Evolutionary conservation across 768 basidiomycete species (phyloP).

Genomic region (Clitopilus passeckerianus): DNA sequence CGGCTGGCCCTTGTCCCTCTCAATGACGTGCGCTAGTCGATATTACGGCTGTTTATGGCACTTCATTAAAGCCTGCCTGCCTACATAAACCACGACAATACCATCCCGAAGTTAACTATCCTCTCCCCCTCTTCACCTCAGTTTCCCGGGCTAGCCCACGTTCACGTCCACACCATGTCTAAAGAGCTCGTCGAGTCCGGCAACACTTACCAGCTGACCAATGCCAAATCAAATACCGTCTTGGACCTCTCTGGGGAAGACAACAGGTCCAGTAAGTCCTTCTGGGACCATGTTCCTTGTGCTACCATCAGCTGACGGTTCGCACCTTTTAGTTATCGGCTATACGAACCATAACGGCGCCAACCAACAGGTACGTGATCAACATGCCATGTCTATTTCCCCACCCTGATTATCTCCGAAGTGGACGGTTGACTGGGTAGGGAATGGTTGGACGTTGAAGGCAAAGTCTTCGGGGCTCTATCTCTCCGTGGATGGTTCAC

Average conservation of each 20-base stretch:
- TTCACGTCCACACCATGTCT: slow-evolving; percentile 7
- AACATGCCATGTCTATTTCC: neutral
- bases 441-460: slow-evolving; percentile 35
- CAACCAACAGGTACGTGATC: slow-evolving; percentile 42
- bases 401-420: slow-evolving; percentile 12
- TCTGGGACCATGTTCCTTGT: neutral
- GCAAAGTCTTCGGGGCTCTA: slow-evolving; percentile 34
- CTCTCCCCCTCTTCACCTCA: neutral
- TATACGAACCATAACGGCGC: slow-evolving; percentile 32
- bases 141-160: neutral
- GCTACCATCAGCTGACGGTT: neutral
- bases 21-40: neutral
- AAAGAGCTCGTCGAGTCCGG: slow-evolving; percentile 28
- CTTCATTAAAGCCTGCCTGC: neutral
- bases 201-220: slow-evolving; percentile 38
- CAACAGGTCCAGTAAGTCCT: slow-evolving; percentile 35
- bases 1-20: neutral
- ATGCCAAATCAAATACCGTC: slow-evolving; percentile 46
- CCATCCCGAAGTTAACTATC: neutral
- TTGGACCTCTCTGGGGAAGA: slow-evolving; percentile 54
- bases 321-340: slow-evolving; percentile 38
- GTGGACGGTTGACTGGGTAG: slow-evolving; percentile 44
- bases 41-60: neutral
- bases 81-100: neutral
- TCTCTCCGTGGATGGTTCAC: slow-evolving; percentile 32